Evolutionary conservation across 345 rosid species (phyloP).

Genomic region (Triadica sebifera): DNA sequence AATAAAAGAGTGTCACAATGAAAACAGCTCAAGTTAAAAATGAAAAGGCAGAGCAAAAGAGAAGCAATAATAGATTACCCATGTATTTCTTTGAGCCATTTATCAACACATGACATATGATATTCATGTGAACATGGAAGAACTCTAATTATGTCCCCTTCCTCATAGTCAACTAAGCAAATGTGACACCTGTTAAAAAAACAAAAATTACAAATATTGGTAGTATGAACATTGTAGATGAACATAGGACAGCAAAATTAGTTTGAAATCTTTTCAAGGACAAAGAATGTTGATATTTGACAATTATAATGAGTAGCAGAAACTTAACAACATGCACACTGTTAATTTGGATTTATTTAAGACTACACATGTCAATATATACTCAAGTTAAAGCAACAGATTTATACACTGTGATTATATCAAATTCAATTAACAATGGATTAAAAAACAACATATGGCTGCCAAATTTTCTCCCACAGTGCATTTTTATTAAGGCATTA

Average conservation of each 20-base stretch:
- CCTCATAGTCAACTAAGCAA: slow-evolving; percentile 28
- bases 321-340: background rate
- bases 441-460: background rate
- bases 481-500: background rate
- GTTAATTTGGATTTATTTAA: background rate
- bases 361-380: background rate
- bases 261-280: background rate
- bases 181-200: slow-evolving; percentile 25
- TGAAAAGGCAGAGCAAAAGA: background rate
- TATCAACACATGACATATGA: slow-evolving; percentile 27
- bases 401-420: background rate
- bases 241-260: background rate
- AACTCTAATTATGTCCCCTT: slow-evolving; percentile 28
- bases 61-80: slow-evolving; percentile 11
- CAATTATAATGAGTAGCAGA: background rate
- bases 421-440: background rate
- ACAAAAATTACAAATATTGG: background rate
- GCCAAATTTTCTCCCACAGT: background rate
- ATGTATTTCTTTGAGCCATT: slow-evolving; percentile 30
- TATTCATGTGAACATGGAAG: slow-evolving; percentile 32
- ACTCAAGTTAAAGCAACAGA: background rate
- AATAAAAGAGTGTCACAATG: background rate
- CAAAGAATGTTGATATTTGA: background rate
- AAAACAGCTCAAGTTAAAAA: background rate
- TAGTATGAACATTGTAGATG: background rate